Percentiles rank a stretch among this genome's conserved stretches.
These are phyloP conservation scores for Beta corolliflora DNA, from an alignment of 179 eudicot species.

Conservation along the genomic window DNA sequence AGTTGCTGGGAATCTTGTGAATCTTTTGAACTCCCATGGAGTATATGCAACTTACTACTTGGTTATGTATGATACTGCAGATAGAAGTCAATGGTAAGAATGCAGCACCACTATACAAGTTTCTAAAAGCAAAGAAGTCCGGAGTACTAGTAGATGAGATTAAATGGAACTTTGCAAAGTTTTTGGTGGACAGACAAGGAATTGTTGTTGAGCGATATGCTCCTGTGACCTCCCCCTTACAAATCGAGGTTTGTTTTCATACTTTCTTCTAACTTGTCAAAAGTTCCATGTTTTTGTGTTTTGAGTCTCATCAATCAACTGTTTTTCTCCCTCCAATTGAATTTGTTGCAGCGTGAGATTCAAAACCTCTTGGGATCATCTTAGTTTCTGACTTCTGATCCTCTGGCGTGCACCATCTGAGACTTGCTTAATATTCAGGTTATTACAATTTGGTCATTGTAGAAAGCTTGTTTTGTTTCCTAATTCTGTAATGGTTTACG, in stretches of 20 bases:
- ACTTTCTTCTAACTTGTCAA: background rate
- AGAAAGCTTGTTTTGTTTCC: no score
- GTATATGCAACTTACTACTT: background rate
- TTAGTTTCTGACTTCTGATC: slow-evolving; percentile 11
- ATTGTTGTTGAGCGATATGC: slow-evolving; percentile 64
- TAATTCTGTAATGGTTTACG: no score
- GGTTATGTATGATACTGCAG: slow-evolving; percentile 31
- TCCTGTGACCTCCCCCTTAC: slow-evolving; percentile 65
- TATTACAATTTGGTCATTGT: background rate
- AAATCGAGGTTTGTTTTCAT: slow-evolving; percentile 51
- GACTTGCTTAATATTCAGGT: background rate
- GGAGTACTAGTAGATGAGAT: slow-evolving; percentile 62
- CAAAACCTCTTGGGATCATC: slow-evolving; percentile 47
- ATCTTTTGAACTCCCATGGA: background rate
- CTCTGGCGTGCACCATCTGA: background rate
- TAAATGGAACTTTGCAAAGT: slow-evolving; percentile 86
- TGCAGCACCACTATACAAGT: slow-evolving; percentile 71
- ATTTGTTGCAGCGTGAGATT: slow-evolving; percentile 51
- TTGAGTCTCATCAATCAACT: background rate
- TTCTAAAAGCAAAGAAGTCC: slow-evolving; percentile 57
- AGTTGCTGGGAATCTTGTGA: background rate
- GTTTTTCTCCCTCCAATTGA: background rate
- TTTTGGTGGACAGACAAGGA: slow-evolving; percentile 70
- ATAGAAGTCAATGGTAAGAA: slow-evolving; percentile 74
- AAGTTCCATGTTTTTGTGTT: background rate